These are phyloP conservation scores for Boletus rubroflammeus DNA, from an alignment of 768 basidiomycete genomes.

Conservation along the genomic window DNA sequence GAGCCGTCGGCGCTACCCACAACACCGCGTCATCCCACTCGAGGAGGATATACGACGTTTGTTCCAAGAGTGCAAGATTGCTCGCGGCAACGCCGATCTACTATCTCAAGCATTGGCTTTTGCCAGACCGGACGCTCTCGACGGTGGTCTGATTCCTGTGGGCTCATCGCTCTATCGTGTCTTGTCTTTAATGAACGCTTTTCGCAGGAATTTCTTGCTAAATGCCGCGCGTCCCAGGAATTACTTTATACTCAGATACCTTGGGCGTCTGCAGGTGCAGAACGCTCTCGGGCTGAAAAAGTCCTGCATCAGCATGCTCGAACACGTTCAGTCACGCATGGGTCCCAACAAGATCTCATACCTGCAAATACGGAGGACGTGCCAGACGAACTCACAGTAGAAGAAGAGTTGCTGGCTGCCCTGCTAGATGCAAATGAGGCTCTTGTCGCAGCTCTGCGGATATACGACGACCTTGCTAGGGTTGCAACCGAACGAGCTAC, in stretches of 20 bases:
- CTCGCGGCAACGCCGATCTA: slow-evolving; percentile 73
- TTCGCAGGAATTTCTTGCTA: slow-evolving; percentile 75
- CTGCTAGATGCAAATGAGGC: slow-evolving; percentile 73
- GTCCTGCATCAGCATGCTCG: slow-evolving; percentile 10
- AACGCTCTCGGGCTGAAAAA: slow-evolving; percentile 51
- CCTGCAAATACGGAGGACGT: slow-evolving; percentile 31
- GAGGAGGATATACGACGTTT: slow-evolving; percentile 84
- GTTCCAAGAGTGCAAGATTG: slow-evolving; percentile 83
- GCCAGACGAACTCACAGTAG: slow-evolving; percentile 52
- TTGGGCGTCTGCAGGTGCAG: slow-evolving; percentile 84
- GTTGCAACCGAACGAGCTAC: slow-evolving; percentile 53
- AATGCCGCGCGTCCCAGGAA: slow-evolving; percentile 80
- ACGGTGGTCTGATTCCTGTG: slow-evolving; percentile 63
- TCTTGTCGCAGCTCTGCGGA: slow-evolving; percentile 60
- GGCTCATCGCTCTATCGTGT: slow-evolving; percentile 16
- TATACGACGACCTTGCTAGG: slow-evolving; percentile 75
- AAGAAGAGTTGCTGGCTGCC: slow-evolving; percentile 71
- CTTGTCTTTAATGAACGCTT: not conserved
- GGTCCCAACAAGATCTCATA: slow-evolving; percentile 17
- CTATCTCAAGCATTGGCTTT: slow-evolving; percentile 67
- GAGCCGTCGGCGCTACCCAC: slow-evolving; percentile 16
- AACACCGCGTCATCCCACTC: slow-evolving; percentile 53
- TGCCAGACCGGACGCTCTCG: slow-evolving; percentile 68
- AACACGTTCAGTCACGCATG: slow-evolving; percentile 20
- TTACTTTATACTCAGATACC: slow-evolving; percentile 84